These are phyloP conservation scores for Nematocida sp. DNA, from an alignment of 371 early-diverging fungal species.

Conservation along the genomic window DNA sequence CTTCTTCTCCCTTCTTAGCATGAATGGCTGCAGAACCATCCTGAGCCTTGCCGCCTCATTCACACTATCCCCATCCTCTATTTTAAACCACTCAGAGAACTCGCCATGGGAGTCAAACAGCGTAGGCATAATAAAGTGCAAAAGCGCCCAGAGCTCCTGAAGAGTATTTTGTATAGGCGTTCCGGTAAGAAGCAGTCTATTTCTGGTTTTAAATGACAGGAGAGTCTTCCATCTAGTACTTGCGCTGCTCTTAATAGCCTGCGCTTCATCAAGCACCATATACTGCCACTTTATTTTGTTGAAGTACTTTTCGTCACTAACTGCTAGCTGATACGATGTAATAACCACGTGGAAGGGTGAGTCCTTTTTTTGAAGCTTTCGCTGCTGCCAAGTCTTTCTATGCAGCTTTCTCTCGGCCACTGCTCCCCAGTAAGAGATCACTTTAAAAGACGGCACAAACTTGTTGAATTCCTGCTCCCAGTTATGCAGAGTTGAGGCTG, in stretches of 20 bases:
- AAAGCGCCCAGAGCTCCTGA: conserved; percentile 86
- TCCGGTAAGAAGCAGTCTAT: conserved; percentile 84
- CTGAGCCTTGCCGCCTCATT: conserved; percentile 83
- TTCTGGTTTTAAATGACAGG: conserved; percentile 79
- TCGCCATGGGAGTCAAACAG: conserved; percentile 83
- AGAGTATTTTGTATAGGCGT: conserved; percentile 94
- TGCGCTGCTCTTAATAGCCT: conserved; percentile 86
- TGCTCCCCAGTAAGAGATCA: conserved; percentile 85
- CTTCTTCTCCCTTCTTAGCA: conserved; percentile 89
- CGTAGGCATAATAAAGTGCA: conserved; percentile 95
- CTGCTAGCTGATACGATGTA: conserved; percentile 85
- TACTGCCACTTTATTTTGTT: conserved; percentile 89
- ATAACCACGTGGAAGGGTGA: conserved; percentile 84
- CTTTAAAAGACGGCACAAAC: conserved; percentile 81
- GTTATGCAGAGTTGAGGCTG: conserved; percentile 88
- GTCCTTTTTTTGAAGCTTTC: conserved; percentile 73
- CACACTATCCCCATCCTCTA: conserved; percentile 74
- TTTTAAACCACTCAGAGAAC: conserved; percentile 75
- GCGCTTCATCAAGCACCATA: conserved; percentile 94
- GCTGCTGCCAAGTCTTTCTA: conserved; percentile 79
- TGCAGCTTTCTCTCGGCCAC: conserved; percentile 79
- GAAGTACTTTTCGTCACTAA: conserved; percentile 80
- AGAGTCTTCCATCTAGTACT: conserved; percentile 86
- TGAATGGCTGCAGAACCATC: conserved; percentile 93
- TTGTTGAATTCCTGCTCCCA: conserved; percentile 88